Evolutionary conservation across 495 filamentous ascomycete species (phyloP), one percentile per base, ranked within the genome.

Genomic region (Clohesyomyces aquaticus): DNA sequence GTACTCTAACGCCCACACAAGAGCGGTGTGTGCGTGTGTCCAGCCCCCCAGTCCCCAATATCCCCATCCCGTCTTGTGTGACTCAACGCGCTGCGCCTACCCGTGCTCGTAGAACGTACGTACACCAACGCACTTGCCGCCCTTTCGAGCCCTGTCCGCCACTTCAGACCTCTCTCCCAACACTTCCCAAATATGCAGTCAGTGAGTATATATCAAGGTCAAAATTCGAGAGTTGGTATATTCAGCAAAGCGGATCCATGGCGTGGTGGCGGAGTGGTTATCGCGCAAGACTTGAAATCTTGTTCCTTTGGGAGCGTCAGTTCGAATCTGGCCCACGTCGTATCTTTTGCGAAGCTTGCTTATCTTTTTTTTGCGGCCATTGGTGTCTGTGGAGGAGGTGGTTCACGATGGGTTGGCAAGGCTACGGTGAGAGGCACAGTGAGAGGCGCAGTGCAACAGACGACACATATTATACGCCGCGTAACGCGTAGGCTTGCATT

Each of bases 211-310:
- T n/a, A n/a, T n/a, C n/a, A n/a, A n/a, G n/a, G n/a, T n/a, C n/a
- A n/a, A n/a, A n/a, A n/a, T n/a, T n/a, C n/a, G n/a, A n/a, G n/a
- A 47, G n/a, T 18, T 6, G 43, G 14, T 47, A 47, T 47, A 47
- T 47, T 9, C n/a, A 9, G n/a, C 35, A 47, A 47, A 18, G 21
- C 6, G 4, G n/a, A 18, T 47, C 4, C 6, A 3, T 41, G 58
- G 47, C 58, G 35, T 53, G 46, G 58, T 61, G 58, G 58, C 48
- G 58, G 58, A 61, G 58, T 61, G 58, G 47, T 61, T 53, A 61
- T 52, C 58, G 50, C 49, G 59, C 59, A 62, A 62, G 59, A 61
- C 57, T 61, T 61, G 57, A 52, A 61, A 61, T 61, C 57, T 61
- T 61, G 57, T 61, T 61, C 46, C 57, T 28, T 61, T 25, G 57